Evolutionary conservation across 2,329 filamentous ascomycete species (phyloP).

Genomic region (Aspergillus viridinutans): DNA sequence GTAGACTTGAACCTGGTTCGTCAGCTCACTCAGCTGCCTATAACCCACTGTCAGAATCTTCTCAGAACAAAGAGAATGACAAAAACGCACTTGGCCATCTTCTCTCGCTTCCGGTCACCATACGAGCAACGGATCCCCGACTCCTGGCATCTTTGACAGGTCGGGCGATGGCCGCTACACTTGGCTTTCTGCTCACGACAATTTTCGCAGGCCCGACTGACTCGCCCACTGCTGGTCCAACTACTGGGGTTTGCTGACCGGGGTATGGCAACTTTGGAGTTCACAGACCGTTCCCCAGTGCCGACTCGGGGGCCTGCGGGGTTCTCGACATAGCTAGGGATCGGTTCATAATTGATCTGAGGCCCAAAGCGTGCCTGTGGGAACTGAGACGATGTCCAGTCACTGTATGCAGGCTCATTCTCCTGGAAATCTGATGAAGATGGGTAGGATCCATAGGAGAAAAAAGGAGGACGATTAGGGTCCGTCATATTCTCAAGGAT

Average conservation of each 20-base stretch:
- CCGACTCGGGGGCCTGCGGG: constrained; percentile 7
- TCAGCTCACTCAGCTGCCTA: constrained; percentile 39
- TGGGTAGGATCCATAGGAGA: constrained; percentile 10
- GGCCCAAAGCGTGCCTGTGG: constrained; percentile 14
- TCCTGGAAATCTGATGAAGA: constrained; percentile 13
- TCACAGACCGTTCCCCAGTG: constrained; percentile 15
- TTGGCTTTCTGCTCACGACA: constrained; percentile 46
- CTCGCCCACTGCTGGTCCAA: constrained; percentile 27
- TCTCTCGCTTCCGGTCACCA: constrained; percentile 42
- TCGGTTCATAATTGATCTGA: constrained; percentile 12
- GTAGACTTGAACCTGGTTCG: constrained; percentile 33
- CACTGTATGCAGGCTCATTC: constrained; percentile 10
- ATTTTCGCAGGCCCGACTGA: constrained; percentile 41
- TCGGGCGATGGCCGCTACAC: constrained; percentile 43
- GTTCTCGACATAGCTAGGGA: constrained; percentile 11
- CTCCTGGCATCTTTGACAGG: constrained; percentile 42
- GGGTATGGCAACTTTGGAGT: constrained; percentile 30
- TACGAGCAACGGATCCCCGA: constrained; percentile 39
- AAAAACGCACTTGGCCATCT: constrained; percentile 37
- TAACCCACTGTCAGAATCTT: constrained; percentile 9
- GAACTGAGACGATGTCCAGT: constrained; percentile 16
- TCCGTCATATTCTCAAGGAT: constrained; percentile 17
- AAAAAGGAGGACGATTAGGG: constrained; percentile 15
- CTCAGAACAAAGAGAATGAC: neutral
- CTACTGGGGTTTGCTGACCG: constrained; percentile 19